These are phyloP conservation scores for Parasarocladium wereldwijsianum DNA, from an alignment of 2,329 filamentous ascomycete species.

Conservation along the genomic window DNA sequence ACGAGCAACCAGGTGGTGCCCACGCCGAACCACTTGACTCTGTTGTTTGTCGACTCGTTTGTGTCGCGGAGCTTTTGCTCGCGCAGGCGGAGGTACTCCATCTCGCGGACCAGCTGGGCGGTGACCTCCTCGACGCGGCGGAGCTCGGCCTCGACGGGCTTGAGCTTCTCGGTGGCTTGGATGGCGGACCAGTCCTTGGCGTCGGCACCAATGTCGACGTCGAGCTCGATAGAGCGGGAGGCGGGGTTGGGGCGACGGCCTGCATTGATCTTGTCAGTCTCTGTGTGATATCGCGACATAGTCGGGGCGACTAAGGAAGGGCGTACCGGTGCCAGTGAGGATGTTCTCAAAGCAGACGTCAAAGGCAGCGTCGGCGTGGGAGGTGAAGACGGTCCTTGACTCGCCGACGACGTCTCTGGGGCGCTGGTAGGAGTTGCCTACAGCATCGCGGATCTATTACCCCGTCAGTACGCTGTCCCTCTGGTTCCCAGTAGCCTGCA, in stretches of 20 bases:
- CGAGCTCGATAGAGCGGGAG: conserved; percentile 68
- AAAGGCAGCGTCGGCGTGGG: conserved; percentile 80
- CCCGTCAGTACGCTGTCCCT: conserved; percentile 5
- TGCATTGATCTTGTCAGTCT: conserved; percentile 5
- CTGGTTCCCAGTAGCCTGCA: too few species aligned
- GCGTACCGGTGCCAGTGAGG: conserved; percentile 33
- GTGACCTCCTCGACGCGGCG: conserved; percentile 86
- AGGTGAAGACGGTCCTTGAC: conserved; percentile 85
- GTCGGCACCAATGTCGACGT: conserved; percentile 91
- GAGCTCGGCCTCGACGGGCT: conserved; percentile 90
- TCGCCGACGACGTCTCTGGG: conserved; percentile 87
- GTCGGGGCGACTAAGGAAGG: not conserved
- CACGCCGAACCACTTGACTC: conserved; percentile 97
- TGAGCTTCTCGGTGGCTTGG: conserved; percentile 91
- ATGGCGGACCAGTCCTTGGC: conserved; percentile 97
- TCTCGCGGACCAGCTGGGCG: conserved; percentile 75
- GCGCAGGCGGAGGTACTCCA: conserved; percentile 82
- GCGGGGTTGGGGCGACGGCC: conserved; percentile 29
- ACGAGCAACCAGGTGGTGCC: conserved; percentile 84
- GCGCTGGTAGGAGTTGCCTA: conserved; percentile 90
- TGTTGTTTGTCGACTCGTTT: conserved; percentile 98
- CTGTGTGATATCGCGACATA: not conserved
- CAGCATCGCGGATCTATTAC: conserved; percentile 74
- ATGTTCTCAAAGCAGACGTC: conserved; percentile 94
- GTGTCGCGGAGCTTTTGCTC: conserved; percentile 96